A percentile compares a stretch with the other conserved stretches of the same genome.
phyloP scores from a whole-genome alignment of 2,329 filamentous ascomycete genomes.

The Xylariales sp. region DNA sequence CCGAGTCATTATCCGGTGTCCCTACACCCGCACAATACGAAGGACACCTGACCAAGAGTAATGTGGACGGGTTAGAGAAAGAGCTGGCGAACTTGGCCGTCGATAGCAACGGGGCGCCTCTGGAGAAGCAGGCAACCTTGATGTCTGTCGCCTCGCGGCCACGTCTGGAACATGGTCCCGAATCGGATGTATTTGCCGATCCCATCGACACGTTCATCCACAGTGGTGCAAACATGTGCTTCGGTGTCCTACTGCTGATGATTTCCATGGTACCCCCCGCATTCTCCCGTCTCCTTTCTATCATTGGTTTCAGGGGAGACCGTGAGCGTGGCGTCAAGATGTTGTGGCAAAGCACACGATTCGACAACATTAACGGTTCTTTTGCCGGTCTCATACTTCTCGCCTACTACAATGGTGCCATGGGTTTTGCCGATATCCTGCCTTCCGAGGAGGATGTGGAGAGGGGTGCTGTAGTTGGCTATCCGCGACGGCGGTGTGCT shows the following conservation, averaged over 20 bases:
- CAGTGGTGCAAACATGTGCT: constrained; percentile 84
- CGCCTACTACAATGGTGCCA: constrained; percentile 82
- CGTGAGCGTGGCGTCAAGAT: constrained; percentile 75
- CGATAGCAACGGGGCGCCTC: background rate
- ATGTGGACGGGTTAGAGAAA: constrained; percentile 21
- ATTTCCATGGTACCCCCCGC: constrained; percentile 92
- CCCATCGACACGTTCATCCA: constrained; percentile 85
- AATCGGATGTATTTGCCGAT: constrained; percentile 64
- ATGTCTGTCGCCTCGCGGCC: constrained; percentile 2
- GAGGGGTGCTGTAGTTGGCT: constrained; percentile 57
- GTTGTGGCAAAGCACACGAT: constrained; percentile 86
- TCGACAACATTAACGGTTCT: constrained; percentile 87
- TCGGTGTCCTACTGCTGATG: constrained; percentile 77
- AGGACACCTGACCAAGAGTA: constrained; percentile 35
- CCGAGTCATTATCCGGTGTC: constrained; percentile 39
- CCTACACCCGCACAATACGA: constrained; percentile 42
- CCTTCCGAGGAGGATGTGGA: constrained; percentile 55
- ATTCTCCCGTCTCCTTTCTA: constrained; percentile 79
- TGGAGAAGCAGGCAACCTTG: constrained; percentile 2
- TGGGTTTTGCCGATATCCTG: constrained; percentile 85
- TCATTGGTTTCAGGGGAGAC: constrained; percentile 90
- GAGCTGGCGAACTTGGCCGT: constrained; percentile 18
- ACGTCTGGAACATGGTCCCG: constrained; percentile 37
- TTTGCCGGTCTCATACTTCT: constrained; percentile 78
- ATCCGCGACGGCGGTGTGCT: constrained; percentile 65